Base-by-base conservation (phyloP, 257 asterid genomes). In the Solanum chmielewskii region DNA sequence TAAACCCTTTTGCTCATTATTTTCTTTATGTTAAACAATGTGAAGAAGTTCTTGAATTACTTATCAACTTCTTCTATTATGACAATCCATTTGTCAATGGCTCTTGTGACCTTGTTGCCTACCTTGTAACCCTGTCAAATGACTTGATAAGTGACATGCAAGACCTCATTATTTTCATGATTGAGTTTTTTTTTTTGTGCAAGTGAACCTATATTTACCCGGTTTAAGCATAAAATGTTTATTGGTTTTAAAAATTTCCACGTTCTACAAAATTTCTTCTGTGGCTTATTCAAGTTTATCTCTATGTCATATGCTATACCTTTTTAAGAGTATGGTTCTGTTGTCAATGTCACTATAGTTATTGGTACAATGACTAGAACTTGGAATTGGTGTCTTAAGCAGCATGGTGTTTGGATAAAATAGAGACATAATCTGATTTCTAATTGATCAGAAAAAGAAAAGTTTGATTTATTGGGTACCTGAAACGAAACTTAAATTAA, bases 1-100 rank as follows among this genome's bases (percentile, higher is more conserved):
- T 97, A 89, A 94, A 98, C 73, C 88, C 42, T n/a, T 2, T 68
- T 15, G 77, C 83, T 44, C 85, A 66, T 77, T 83, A 45, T 49
- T 47, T 69, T 80, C 84, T 27, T 78, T 45, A 27, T 45, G 84
- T 45, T 78, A 78, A 29, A 29, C 44, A 2, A 16, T 3, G 20
- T 29, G 69, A 80, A 80, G 66, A 49, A 49, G 49, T 47, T 49
- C 68, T 10, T 47, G 29, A 10, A 47, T 80, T 80, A 47, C 85
- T 47, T 29, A 6, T 80, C 66, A 80, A 49, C 68, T 80, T 59
- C 44, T 47, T 29, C 29, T 49, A 27, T 80, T 49, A 80, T 47
- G 85, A 80, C 20, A 29, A 80, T 80, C 85, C 11, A 49, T 47
- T 80, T 10, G 44, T 47, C 69, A 27, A 29, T 25, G 68, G 45